These are phyloP conservation scores for Gloeopeniophorella convolvens DNA, from an alignment of 768 basidiomycete genomes.

Conservation along the genomic window DNA sequence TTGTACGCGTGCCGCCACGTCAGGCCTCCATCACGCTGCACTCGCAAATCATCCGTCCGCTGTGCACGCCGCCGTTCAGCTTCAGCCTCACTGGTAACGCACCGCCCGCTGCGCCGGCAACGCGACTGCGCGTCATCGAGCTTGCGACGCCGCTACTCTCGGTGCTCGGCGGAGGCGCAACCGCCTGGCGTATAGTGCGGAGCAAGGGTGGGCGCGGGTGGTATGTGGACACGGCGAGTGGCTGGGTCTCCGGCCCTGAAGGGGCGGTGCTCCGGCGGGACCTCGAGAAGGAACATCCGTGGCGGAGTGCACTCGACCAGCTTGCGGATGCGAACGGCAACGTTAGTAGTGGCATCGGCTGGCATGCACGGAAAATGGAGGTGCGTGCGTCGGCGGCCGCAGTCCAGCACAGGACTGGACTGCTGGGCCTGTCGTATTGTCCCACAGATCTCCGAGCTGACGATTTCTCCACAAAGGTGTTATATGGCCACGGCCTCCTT, in stretches of 20 bases:
- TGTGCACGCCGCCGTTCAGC: slow-evolving; percentile 73
- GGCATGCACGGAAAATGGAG: slow-evolving; percentile 89
- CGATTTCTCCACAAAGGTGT: slow-evolving; percentile 30
- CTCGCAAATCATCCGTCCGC: slow-evolving; percentile 66
- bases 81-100: slow-evolving; percentile 41
- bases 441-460: no score
- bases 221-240: slow-evolving; percentile 87
- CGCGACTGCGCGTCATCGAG: slow-evolving; percentile 82
- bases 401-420: no score
- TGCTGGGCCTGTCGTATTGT: no score
- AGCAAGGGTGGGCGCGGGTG: slow-evolving; percentile 93
- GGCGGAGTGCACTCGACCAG: slow-evolving; percentile 62
- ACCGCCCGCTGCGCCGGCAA: slow-evolving; percentile 42
- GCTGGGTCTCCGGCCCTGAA: slow-evolving; percentile 54
- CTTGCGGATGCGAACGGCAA: slow-evolving; percentile 80
- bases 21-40: slow-evolving; percentile 76
- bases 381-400: slow-evolving; percentile 3
- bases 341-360: slow-evolving; percentile 87
- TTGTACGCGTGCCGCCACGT: slow-evolving; percentile 43
- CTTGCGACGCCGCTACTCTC: slow-evolving; percentile 65
- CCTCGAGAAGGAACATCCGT: slow-evolving; percentile 47
- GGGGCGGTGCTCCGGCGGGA: slow-evolving; percentile 36
- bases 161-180: slow-evolving; percentile 70
- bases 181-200: slow-evolving; percentile 81
- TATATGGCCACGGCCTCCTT: slow-evolving; percentile 86